Evolutionary conservation across 2,329 filamentous ascomycete species (phyloP).

Genomic region (Fusarium pseudograminearum): DNA sequence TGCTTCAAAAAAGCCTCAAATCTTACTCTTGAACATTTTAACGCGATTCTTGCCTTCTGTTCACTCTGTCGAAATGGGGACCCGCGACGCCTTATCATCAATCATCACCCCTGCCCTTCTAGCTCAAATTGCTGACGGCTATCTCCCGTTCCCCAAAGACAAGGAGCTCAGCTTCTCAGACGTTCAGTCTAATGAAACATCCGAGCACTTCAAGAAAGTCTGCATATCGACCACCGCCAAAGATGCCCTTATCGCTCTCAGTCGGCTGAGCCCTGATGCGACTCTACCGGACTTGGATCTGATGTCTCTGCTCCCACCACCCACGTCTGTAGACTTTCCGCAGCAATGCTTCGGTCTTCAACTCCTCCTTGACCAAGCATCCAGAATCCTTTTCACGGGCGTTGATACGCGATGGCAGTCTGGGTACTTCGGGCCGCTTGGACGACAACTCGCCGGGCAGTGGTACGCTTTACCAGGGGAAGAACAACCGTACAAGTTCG

Average conservation of each 20-base stretch:
- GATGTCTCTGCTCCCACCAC: not conserved
- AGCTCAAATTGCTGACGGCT: not conserved
- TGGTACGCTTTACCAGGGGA: not conserved
- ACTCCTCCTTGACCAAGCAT: not conserved
- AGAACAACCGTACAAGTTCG: not conserved
- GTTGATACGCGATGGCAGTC: slow-evolving; percentile 13
- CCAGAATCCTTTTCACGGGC: not conserved
- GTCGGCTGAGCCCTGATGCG: not conserved
- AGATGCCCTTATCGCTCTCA: not conserved
- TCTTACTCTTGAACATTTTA: not conserved
- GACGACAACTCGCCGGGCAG: not conserved
- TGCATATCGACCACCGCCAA: not conserved
- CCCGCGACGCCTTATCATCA: not conserved
- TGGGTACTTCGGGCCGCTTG: not conserved
- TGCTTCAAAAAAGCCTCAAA: not conserved
- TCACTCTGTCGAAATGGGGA: not conserved
- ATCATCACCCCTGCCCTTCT: not conserved
- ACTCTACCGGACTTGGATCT: not conserved
- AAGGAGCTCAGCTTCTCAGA: not conserved
- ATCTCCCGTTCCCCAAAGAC: not conserved
- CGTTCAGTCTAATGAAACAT: not conserved
- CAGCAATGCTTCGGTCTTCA: slow-evolving; percentile 13
- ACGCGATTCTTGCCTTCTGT: not conserved
- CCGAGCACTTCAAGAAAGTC: not conserved
- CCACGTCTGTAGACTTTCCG: not conserved